These are phyloP conservation scores for Leccinum ochraceum DNA, from an alignment of 768 basidiomycete genomes.

Conservation along the genomic window DNA sequence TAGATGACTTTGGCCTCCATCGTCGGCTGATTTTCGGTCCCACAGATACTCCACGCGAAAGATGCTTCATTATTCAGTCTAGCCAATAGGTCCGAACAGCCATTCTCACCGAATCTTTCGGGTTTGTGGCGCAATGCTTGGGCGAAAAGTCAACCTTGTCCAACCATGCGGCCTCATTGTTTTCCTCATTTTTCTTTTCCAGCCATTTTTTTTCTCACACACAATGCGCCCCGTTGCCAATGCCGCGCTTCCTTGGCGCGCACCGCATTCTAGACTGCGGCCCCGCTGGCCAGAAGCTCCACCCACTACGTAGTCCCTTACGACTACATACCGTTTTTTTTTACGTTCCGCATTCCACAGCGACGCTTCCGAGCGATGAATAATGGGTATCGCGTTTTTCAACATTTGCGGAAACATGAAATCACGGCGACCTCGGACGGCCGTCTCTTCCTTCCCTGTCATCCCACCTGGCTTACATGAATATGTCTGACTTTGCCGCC, in stretches of 20 bases:
- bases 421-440: not conserved
- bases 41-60: not conserved
- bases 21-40: not conserved
- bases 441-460: constrained; percentile 7
- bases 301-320: constrained; percentile 13
- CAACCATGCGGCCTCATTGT: not conserved
- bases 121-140: constrained; percentile 18
- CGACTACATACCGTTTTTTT: not conserved
- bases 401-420: not conserved
- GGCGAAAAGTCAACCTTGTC: constrained; percentile 2
- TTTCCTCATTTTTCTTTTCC: not conserved
- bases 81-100: not conserved
- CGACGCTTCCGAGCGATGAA: constrained; percentile 1
- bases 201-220: constrained; percentile 1
- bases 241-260: constrained; percentile 9
- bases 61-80: not conserved
- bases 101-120: constrained; percentile 1
- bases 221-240: not conserved
- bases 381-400: not conserved
- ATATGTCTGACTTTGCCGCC: constrained; percentile 1
- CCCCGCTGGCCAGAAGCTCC: constrained; percentile 5
- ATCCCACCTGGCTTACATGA: constrained; percentile 6
- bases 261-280: constrained; percentile 12
- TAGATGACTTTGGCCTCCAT: not conserved
- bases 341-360: constrained; percentile 4